Base-by-base conservation (phyloP, 805 yeast species). In the Ogataea nakhonphanomensis region DNA sequence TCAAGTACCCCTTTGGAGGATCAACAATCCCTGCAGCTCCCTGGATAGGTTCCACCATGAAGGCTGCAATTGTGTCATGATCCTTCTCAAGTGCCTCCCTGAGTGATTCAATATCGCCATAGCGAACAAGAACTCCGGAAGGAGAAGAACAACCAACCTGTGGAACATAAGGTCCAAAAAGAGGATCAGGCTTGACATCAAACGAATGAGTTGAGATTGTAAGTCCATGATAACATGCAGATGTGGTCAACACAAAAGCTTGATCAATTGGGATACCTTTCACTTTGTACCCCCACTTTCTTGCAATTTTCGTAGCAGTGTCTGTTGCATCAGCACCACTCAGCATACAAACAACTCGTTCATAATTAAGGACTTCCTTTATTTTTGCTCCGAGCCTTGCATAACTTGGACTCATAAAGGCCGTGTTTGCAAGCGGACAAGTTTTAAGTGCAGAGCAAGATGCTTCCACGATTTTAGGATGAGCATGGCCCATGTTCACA, bases 41-140 rank as follows among this genome's bases (percentile, higher is more conserved):
- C 41, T 57, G 60, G 14, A 57, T 55, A 21, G 61, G 56, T 34
- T 57, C 61, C 20, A 55, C 49, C 56, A 57, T 54, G 27, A 57
- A 56, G 6, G 56, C 59, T 8, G 57, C 58, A 30, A 57, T 51
- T n/a, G 30, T 38, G 4, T 22, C 42, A 31, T 49, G 53, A 38
- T 51, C 57, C n/a, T 42, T 38, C 21, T 46, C 41, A 1, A 57
- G 25, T 3, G 60, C 60, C 3, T 32, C 25, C 32, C 44, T 43
- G 36, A 57, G 43, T 14, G 48, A 43, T 17, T 45, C 45, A 11
- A 50, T 39, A 31, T 48, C 47, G n/a, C 58, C 59, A 33, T 47
- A 55, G 27, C 39, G 33, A 7, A 55, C 53, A n/a, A 28, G 7
- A 1, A 51, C 37, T 7, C 59, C 59, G 11, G 57, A 52, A 6